Base-by-base conservation (phyloP, 2,329 filamentous ascomycete genomes). In the Penicillium sclerotiorum region DNA sequence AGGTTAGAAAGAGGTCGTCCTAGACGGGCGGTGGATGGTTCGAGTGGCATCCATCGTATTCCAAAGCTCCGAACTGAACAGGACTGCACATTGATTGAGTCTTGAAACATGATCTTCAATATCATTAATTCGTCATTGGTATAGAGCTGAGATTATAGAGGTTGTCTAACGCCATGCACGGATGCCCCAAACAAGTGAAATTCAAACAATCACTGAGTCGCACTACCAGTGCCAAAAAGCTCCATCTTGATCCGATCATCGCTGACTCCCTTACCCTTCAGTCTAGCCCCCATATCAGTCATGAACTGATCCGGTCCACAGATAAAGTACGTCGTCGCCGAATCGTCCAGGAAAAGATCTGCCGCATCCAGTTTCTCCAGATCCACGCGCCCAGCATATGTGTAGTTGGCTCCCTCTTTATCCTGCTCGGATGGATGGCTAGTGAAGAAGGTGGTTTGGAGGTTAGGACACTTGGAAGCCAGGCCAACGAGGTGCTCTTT, bases 271-370 rank as follows among this genome's bases (percentile, higher is more conserved):
- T 75, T 69, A 2, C 61, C 71, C 58, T 77, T 70, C 49, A 91
- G 72, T 57, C 73, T 77, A 7, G 70, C 68, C 56, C 81, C 74
- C 18, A 81, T 73, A 30, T 82, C 80, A 8, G 77, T 60, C 89
- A 92, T 92, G 75, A 90, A 92, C 7, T 67, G 64, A 52, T 79
- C 77, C 0, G 88, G 88, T 0, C 88, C 89, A 62, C 89, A 92
- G 45, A 89, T 72, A 59, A 82, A 91, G 67, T 90, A 92, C 61
- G 84, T 75, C 0, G 88, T 77, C 36, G 70, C 70, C 1, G 68
- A 42, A 58, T 86, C 73, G 17, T 75, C 71, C 1, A 85, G 64
- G 57, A 78, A 82, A n/a, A 92, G 71, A 38, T 81, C 74, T 1
- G 70, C 62, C 20, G 70, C 65, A 55, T 81, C 77, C 30, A 89